These are phyloP conservation scores for Penicillium riverlandense DNA, from an alignment of 495 filamentous ascomycete genomes.

Conservation along the genomic window DNA sequence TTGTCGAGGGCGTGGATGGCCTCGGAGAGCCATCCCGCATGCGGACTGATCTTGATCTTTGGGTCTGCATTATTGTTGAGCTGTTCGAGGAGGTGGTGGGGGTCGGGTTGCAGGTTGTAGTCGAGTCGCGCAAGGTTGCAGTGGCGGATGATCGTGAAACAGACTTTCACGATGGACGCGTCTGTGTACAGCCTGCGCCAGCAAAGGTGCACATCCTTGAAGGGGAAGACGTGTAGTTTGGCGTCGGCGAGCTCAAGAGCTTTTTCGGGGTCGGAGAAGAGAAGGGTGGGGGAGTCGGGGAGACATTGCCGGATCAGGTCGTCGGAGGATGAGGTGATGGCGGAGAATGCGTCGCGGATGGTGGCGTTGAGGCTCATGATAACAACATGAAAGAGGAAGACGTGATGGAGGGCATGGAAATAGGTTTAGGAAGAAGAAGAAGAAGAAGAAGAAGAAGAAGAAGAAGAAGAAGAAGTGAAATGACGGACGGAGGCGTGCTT, in stretches of 20 bases:
- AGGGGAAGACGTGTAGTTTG: constrained; percentile 70
- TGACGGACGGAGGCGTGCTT: too few relatives aligned
- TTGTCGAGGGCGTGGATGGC: constrained; percentile 67
- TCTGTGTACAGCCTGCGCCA: constrained; percentile 78
- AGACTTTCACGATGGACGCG: constrained; percentile 59
- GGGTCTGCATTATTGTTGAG: constrained; percentile 1
- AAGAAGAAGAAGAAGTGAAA: too few relatives aligned
- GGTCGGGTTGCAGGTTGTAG: constrained; percentile 2
- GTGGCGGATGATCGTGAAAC: constrained; percentile 27
- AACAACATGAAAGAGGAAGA: too few relatives aligned
- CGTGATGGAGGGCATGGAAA: too few relatives aligned
- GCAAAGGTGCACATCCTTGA: constrained; percentile 62
- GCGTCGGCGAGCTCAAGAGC: constrained; percentile 41
- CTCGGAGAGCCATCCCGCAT: constrained; percentile 24
- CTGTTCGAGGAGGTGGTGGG: constrained; percentile 8
- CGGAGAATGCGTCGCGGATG: constrained; percentile 17
- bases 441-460: too few relatives aligned
- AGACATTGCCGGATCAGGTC: constrained; percentile 40
- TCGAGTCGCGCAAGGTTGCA: constrained; percentile 4
- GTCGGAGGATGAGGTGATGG: constrained; percentile 22
- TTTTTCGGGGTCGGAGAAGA: constrained; percentile 26
- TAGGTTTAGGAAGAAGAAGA: too few relatives aligned
- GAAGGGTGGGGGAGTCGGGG: constrained; percentile 12
- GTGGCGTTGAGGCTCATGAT: constrained; percentile 13
- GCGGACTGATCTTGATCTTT: constrained; percentile 1